Evolutionary conservation across 495 filamentous ascomycete species (phyloP), one percentile per base, ranked within the genome.

Genomic region (Penicillium steckii): DNA sequence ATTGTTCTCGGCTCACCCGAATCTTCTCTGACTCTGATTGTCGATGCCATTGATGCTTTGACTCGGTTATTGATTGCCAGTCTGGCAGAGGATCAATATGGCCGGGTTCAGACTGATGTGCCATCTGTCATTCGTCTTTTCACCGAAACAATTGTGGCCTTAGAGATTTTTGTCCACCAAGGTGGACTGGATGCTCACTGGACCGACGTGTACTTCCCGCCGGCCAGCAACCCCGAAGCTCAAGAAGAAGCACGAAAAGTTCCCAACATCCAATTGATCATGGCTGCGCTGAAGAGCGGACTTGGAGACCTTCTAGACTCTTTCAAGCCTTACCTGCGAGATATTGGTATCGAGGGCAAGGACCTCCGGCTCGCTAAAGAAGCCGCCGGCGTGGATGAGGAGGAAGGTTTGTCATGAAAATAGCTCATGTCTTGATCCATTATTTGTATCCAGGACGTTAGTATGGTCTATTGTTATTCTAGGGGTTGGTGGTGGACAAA

Each of bases 11-110:
- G 89, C 25, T 62, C 74, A 5, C 90, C 90, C 0, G 80, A 85
- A 50, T 83, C 84, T 13, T 81, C 84, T 60, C 65, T 84, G 2
- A 80, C 76, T 46, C 64, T 82, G 17, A 85, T 91, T 53, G 62
- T 87, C 44, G 84, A 91, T 61, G 87, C 90, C 7, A 79, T 85
- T 27, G 81, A 84, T 50, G 82, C 86, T 1, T 70, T 97, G 32
- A 80, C 82, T 8, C 74, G 71, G 30, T 77, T 99, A 6, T 79
- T 86, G 13, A 77, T 86, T n/a, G 76, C 77, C 33, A 90, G 85
- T 66, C 70, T 97, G 25, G 71, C 72, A 8, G 94, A 99, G 70
- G 94, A 99, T 66, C 75, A 75, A n/a, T 95, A 83, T 59, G 94
- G 94, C 22, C 86, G 88, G 58, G 94, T 96, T 33, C 85, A 93